These are phyloP conservation scores for Colletotrichum horii DNA, from an alignment of 2,329 filamentous ascomycete genomes.

Conservation along the genomic window DNA sequence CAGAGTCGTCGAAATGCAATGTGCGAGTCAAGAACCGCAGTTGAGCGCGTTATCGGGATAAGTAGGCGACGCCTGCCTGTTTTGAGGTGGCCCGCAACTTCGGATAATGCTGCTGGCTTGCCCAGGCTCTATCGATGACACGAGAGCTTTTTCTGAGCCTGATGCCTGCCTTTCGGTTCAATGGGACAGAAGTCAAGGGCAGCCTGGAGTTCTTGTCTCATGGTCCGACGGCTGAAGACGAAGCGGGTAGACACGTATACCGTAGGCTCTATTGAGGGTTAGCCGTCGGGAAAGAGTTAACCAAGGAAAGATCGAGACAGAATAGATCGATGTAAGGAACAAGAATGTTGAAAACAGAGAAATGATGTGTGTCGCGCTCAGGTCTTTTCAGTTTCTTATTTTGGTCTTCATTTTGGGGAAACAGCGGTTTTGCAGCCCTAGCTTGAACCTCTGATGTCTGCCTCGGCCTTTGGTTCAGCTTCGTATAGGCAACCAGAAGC, in stretches of 20 bases:
- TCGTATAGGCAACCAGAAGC: constrained; percentile 48
- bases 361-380: constrained; percentile 49
- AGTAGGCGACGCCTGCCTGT: background rate
- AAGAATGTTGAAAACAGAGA: background rate
- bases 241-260: background rate
- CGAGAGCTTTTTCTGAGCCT: background rate
- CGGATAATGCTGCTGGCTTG: background rate
- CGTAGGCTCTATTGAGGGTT: background rate
- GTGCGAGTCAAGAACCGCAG: background rate
- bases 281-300: background rate
- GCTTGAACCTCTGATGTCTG: constrained; percentile 42
- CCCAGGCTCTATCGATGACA: background rate
- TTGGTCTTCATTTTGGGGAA: constrained; percentile 55
- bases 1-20: background rate
- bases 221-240: background rate
- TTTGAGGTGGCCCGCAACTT: background rate
- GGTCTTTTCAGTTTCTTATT: constrained; percentile 76
- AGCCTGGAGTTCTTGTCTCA: background rate
- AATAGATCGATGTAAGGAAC: background rate
- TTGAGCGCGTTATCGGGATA: background rate
- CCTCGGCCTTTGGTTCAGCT: constrained; percentile 65
- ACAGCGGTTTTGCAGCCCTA: constrained; percentile 52
- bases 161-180: background rate
- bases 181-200: background rate
- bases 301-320: background rate